phyloP scores from a whole-genome alignment of 331 rosid genomes.

The Malus hybrid region DNA sequence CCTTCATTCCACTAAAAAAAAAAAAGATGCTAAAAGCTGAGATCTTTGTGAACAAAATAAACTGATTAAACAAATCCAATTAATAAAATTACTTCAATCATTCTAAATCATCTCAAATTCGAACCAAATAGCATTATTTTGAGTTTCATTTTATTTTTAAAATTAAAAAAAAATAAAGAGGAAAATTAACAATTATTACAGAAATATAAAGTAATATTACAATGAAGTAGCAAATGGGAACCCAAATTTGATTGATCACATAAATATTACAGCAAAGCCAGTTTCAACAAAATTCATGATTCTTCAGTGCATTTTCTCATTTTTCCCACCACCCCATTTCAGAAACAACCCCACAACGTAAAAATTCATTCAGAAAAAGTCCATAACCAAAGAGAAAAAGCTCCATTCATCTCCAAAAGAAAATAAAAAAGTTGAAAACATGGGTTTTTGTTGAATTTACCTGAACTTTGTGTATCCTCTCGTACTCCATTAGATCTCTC shows the following conservation, averaged over 20 bases:
- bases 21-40: neutral
- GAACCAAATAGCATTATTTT: neutral
- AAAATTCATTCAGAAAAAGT: neutral
- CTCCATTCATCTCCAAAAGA: neutral
- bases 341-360: neutral
- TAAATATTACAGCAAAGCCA: neutral
- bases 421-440: neutral
- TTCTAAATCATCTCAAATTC: neutral
- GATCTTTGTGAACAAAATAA: neutral
- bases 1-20: slow-evolving; percentile 1
- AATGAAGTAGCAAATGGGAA: neutral
- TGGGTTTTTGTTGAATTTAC: slow-evolving; percentile 26
- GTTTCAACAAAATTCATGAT: neutral
- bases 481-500: slow-evolving; percentile 80
- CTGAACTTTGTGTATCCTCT: slow-evolving; percentile 86
- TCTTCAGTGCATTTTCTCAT: neutral
- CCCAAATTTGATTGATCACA: neutral
- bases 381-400: neutral
- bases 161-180: neutral
- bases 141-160: neutral
- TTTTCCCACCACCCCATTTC: neutral
- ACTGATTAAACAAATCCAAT: neutral
- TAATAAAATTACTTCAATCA: slow-evolving; percentile 4
- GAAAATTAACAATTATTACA: neutral
- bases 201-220: neutral